Percentiles rank a stretch among this genome's conserved stretches.
phyloP scores from a whole-genome alignment of 345 rosid species.

The Lagerstroemia speciosa region DNA sequence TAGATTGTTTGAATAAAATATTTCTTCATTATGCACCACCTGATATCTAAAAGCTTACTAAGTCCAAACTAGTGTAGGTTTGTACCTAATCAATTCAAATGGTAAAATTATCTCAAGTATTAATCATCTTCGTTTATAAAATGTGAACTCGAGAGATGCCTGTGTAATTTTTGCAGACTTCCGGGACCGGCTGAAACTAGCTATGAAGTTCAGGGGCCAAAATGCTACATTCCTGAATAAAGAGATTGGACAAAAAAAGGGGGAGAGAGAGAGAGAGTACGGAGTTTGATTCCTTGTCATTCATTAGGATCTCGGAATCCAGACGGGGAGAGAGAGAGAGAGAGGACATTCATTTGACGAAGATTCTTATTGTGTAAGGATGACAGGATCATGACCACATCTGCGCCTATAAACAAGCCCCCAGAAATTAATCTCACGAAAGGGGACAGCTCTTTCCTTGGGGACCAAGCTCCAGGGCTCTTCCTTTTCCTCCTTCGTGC shows the following conservation, averaged over 20 bases:
- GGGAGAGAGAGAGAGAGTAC: background rate
- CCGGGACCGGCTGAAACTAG: background rate
- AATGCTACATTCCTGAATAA: background rate
- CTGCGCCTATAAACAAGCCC: background rate
- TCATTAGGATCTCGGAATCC: background rate
- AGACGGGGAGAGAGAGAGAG: background rate
- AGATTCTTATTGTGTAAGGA: constrained; percentile 1
- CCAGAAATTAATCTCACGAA: background rate
- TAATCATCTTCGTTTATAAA: no score
- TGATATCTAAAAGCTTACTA: no score
- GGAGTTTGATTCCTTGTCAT: background rate
- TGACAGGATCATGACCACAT: constrained; percentile 2
- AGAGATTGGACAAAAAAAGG: background rate
- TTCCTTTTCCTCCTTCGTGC: background rate
- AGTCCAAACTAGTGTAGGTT: no score
- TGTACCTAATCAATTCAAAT: no score
- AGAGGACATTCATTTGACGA: background rate
- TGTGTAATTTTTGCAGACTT: background rate
- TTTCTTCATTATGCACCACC: no score
- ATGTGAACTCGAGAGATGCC: no score
- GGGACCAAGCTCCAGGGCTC: background rate
- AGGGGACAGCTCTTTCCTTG: background rate
- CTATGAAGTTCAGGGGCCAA: background rate
- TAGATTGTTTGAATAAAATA: no score
- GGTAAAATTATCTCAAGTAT: no score